Evolutionary conservation across 2,329 filamentous ascomycete species (phyloP), one percentile per base, ranked within the genome.

Genomic region (Cadophora sp.): DNA sequence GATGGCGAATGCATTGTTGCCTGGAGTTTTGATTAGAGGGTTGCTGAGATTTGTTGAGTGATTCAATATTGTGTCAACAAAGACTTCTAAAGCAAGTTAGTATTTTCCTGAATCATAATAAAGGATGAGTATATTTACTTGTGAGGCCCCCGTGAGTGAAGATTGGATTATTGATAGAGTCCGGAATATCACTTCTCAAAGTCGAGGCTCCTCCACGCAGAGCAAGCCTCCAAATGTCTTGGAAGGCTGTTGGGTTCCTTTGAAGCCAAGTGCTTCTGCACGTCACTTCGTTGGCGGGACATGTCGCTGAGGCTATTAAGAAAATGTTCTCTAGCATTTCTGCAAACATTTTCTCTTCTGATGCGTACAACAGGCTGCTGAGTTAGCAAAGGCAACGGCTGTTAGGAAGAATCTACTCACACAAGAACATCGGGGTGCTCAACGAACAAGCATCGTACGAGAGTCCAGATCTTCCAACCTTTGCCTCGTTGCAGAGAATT

Each of bases 21-120:
- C 41, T 13, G 65, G 11, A 11, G 64, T 41, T 13, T 69, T 69
- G 14, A 70, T 43, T 16, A 75, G 41, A 7, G 68, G 69, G 36
- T 73, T 73, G 7, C 56, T 50, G 22, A 59, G 47, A 45, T 75
- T 70, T 3, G 70, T 73, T 24, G 68, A 58, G 13, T 62, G 59
- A 14, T 60, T 59, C 18, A 76, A 50, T 53, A 76, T 70, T 18
- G 73, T 69, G 51, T 74, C 68, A 39, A 77, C 70, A n/a, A 78
- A 71, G 7, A 43, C 66, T 51, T 65, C 76, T 77, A 48, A 1
- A 20, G n/a, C 65, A 13, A 6, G 11, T 62, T 27, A 59, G 51
- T 33, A 22, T 24, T 22, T 18, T 55, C 3, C 20, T 13, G 11
- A 41, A 43, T 43, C 18, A 51, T n/a, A 14, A 53, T 18, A 18